These are phyloP conservation scores for Thielaviopsis punctulata DNA, from an alignment of 2,329 filamentous ascomycete genomes.

Conservation along the genomic window DNA sequence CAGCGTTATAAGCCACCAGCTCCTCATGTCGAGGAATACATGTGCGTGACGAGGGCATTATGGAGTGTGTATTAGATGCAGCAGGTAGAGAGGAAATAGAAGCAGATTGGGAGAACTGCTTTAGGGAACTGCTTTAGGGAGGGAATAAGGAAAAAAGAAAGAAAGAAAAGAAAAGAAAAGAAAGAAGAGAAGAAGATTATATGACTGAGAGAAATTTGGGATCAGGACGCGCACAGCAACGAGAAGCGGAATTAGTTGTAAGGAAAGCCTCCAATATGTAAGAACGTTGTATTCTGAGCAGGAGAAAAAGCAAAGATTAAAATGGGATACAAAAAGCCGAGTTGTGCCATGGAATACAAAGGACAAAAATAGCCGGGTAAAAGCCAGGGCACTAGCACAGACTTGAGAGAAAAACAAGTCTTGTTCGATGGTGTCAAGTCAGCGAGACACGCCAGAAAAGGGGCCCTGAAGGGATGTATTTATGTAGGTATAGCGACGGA, in stretches of 20 bases:
- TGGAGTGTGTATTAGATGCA: not conserved
- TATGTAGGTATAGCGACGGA: not conserved
- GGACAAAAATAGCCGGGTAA: not conserved
- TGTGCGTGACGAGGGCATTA: not conserved
- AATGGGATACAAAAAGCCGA: not conserved
- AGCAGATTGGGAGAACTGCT: not conserved
- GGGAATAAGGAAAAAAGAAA: not conserved
- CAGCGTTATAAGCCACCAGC: conserved; percentile 45
- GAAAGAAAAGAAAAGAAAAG: not conserved
- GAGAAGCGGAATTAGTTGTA: not conserved
- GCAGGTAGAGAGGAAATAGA: not conserved
- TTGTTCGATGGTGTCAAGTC: not conserved
- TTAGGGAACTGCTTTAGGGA: no score
- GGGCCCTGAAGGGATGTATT: not conserved
- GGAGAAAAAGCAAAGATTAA: not conserved
- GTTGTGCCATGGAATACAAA: not conserved
- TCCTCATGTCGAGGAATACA: conserved; percentile 10
- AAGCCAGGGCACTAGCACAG: not conserved
- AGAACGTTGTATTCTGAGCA: not conserved
- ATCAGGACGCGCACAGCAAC: not conserved
- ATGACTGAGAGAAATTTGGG: not conserved
- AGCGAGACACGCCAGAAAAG: no score
- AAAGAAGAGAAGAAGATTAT: not conserved
- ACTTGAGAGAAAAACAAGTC: not conserved
- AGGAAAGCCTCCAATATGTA: not conserved